Base-by-base conservation (phyloP, 306 rosid species). In the Inga laurina region DNA sequence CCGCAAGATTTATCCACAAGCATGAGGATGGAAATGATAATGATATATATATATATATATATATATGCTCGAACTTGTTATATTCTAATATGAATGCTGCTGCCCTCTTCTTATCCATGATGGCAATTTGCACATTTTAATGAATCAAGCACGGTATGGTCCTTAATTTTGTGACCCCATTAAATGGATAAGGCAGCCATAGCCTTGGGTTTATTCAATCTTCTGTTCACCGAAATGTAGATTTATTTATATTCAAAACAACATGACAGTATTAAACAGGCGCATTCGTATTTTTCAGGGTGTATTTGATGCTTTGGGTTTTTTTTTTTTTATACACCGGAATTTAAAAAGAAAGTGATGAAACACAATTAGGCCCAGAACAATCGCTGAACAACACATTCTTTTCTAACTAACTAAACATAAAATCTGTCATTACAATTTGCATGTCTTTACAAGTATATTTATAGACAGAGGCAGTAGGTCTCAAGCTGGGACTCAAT, bases 1-100 rank as follows among this genome's bases (percentile, higher is more conserved):
- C 83, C 75, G 83, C 75, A 86, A 85, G 80, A 81, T 87, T 49
- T 87, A 90, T 83, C 80, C 83, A 56, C 81, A 87, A 76, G 81
- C 84, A 30, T 90, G 88, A 91, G 88, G 41, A 22, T n/a, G 54
- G 48, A 72, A 43, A 51, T 4, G 67, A 65, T 41, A 24, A 84
- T 71, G 52, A 70, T 79, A 30, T 34, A 72, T 75, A 48, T 76
- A 56, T 49, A 72, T 78, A 48, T 77, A 49, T 51, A 22, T 27
- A 27, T 27, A 0, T 27, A 27, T 27, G 32, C 74, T 71, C 82
- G 84, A 81, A 89, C 87, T 75, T 81, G 69, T 87, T 75, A 54
- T 84, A 76, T 68, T 78, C 72, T 74, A 76, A 85, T 85, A 74
- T 84, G 78, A 82, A 89, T 79, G 81, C 86, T 77, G 41, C 57